A percentile compares a stretch with the other conserved stretches of the same genome.
Conservation (phyloP, 2,329 filamentous ascomycete species). For the Alternaria alternata region DNA sequence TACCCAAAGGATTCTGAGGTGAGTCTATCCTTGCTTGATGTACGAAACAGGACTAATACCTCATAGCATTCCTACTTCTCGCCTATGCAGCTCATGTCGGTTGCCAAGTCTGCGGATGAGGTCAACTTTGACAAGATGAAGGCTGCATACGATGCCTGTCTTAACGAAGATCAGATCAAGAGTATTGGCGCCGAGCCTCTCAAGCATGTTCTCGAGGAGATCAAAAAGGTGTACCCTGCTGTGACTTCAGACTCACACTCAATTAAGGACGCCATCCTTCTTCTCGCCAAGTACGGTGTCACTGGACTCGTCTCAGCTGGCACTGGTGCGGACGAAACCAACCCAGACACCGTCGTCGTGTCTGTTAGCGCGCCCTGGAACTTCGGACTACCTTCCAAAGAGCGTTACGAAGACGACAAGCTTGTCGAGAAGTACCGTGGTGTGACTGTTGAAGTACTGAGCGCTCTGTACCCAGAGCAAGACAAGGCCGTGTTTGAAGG, state of each 20-base stretch:
- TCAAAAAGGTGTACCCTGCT: slow-evolving; percentile 47
- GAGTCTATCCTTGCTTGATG: slow-evolving; percentile 1
- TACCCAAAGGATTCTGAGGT: slow-evolving; percentile 53
- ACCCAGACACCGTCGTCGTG: slow-evolving; percentile 63
- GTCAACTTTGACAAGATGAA: slow-evolving; percentile 73
- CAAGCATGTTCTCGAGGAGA: slow-evolving; percentile 61
- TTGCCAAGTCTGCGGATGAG: slow-evolving; percentile 60
- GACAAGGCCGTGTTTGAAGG: slow-evolving; percentile 48
- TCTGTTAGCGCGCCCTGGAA: slow-evolving; percentile 60
- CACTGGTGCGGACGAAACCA: slow-evolving; percentile 58
- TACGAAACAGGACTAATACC: neutral
- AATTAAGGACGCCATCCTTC: slow-evolving; percentile 57
- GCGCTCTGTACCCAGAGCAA: slow-evolving; percentile 31
- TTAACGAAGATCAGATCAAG: slow-evolving; percentile 67
- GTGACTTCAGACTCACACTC: slow-evolving; percentile 13
- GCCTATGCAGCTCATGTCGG: slow-evolving; percentile 40
- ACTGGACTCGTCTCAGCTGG: slow-evolving; percentile 37
- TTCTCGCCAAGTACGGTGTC: slow-evolving; percentile 58
- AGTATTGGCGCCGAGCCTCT: slow-evolving; percentile 65
- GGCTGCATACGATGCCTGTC: slow-evolving; percentile 70
- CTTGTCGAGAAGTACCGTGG: slow-evolving; percentile 42
- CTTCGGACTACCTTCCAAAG: slow-evolving; percentile 53
- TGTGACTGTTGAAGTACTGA: slow-evolving; percentile 34
- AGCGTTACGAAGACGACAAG: slow-evolving; percentile 45
- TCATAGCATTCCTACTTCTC: slow-evolving; percentile 61